A percentile compares a stretch with the other conserved stretches of the same genome.
Evolutionary conservation across 2,329 filamentous ascomycete species (phyloP).

Genomic region (Epichloe bromicola): DNA sequence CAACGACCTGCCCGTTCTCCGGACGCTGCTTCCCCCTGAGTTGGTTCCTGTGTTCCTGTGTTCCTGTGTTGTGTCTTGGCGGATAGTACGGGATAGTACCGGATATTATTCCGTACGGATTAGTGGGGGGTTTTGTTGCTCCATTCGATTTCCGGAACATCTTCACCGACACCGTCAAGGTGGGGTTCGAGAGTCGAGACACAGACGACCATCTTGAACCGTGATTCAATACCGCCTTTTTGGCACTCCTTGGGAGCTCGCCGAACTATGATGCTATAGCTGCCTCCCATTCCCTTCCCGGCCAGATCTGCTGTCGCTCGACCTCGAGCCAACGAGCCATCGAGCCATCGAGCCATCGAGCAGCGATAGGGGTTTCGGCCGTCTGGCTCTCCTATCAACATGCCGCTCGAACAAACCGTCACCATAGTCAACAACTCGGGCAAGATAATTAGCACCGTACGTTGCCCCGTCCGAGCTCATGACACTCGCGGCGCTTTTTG

Average conservation of each 20-base stretch:
- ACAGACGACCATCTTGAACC: not conserved
- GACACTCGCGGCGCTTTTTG: not conserved
- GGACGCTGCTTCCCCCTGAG: not conserved
- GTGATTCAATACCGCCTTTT: constrained; percentile 1
- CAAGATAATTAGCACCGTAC: constrained; percentile 78
- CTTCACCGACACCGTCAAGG: constrained; percentile 9
- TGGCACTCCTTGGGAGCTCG: not conserved
- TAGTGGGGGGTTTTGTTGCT: constrained; percentile 6
- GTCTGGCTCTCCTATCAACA: constrained; percentile 7
- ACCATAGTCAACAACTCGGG: constrained; percentile 84
- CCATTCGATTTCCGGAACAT: constrained; percentile 6
- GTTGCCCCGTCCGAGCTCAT: constrained; percentile 18
- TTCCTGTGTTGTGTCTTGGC: constrained; percentile 3
- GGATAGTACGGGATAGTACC: not conserved
- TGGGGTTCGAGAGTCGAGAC: constrained; percentile 2
- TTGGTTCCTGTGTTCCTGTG: not conserved
- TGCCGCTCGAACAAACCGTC: constrained; percentile 54
- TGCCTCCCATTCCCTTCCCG: not conserved
- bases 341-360: not conserved
- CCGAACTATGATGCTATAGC: not conserved
- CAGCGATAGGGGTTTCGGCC: not conserved
- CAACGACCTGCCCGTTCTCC: not conserved
- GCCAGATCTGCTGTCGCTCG: not conserved
- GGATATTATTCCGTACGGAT: not conserved
- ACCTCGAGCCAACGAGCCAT: not conserved